Evolutionary conservation across 2,329 filamentous ascomycete genomes (phyloP).

Genomic region (Sporothrix luriei): DNA sequence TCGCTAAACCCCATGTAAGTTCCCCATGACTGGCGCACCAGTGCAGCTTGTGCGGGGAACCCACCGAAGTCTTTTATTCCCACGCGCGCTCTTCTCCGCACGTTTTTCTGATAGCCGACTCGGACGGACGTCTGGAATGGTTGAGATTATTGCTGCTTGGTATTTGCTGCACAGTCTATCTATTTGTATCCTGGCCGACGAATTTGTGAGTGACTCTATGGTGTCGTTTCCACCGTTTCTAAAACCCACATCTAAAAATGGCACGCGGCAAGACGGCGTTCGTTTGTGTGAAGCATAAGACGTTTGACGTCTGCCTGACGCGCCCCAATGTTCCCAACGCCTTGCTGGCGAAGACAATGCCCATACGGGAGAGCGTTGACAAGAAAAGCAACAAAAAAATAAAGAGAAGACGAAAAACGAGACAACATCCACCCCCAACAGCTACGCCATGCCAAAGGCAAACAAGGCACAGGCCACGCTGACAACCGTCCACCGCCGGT

Average conservation of each 20-base stretch:
- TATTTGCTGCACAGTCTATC: not conserved
- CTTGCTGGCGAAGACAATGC: slow-evolving; percentile 20
- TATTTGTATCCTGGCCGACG: not conserved
- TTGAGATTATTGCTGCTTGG: not conserved
- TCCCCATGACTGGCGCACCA: not conserved
- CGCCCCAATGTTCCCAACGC: slow-evolving; percentile 23
- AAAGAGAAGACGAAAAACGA: no score
- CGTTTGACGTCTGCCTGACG: not conserved
- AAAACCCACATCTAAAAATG: not conserved
- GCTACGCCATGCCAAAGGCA: slow-evolving; percentile 32
- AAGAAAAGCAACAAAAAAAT: not conserved
- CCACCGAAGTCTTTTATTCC: not conserved
- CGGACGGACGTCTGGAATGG: no score
- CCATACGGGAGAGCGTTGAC: not conserved
- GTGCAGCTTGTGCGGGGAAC: not conserved
- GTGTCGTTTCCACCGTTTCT: not conserved
- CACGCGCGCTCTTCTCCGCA: slow-evolving; percentile 11
- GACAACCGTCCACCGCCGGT: slow-evolving; percentile 30
- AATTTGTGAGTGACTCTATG: not conserved
- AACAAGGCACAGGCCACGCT: slow-evolving; percentile 26
- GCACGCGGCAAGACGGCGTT: not conserved
- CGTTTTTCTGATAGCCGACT: slow-evolving; percentile 13
- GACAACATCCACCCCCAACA: not conserved
- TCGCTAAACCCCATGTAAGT: slow-evolving; percentile 5
- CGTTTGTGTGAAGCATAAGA: not conserved